Percentiles rank a stretch among this genome's conserved stretches.
phyloP scores from a whole-genome alignment of 2,329 filamentous ascomycete genomes.

The Diplodia intermedia region DNA sequence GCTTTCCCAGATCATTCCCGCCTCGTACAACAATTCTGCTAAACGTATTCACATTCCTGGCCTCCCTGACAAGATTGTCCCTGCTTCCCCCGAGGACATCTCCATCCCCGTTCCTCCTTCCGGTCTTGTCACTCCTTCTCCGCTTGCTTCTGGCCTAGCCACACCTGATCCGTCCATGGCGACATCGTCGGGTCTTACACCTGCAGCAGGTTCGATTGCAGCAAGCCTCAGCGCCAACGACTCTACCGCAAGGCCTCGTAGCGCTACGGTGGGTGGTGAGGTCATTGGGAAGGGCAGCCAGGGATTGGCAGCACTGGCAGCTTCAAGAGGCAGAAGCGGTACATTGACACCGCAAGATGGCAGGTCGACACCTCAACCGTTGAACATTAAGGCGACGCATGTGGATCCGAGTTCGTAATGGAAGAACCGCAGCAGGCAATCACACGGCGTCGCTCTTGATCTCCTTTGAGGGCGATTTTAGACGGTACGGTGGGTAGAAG shows the following conservation, averaged over 20 bases:
- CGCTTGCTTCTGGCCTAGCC: slow-evolving; percentile 42
- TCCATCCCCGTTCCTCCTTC: slow-evolving; percentile 75
- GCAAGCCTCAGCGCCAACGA: not conserved
- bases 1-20: slow-evolving; percentile 77
- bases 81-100: slow-evolving; percentile 80
- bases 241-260: not conserved
- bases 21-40: slow-evolving; percentile 95
- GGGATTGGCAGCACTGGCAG: slow-evolving; percentile 23
- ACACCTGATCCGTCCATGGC: slow-evolving; percentile 38
- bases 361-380: slow-evolving; percentile 25
- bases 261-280: slow-evolving; percentile 20
- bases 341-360: slow-evolving; percentile 32
- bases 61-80: slow-evolving; percentile 70
- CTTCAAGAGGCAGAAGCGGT: slow-evolving; percentile 11
- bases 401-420: slow-evolving; percentile 32
- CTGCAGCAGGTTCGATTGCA: not conserved
- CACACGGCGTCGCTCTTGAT: not conserved
- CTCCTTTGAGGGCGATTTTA: not conserved
- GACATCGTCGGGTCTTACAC: slow-evolving; percentile 7
- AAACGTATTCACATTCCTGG: slow-evolving; percentile 85
- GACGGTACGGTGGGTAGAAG: not conserved
- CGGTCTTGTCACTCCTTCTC: slow-evolving; percentile 55
- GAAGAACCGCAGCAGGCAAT: not conserved
- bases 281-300: slow-evolving; percentile 25
- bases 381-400: slow-evolving; percentile 31